Evolutionary conservation across 192 early-diverging fungal genomes (phyloP).

Genomic region (Coemansia sp.): DNA sequence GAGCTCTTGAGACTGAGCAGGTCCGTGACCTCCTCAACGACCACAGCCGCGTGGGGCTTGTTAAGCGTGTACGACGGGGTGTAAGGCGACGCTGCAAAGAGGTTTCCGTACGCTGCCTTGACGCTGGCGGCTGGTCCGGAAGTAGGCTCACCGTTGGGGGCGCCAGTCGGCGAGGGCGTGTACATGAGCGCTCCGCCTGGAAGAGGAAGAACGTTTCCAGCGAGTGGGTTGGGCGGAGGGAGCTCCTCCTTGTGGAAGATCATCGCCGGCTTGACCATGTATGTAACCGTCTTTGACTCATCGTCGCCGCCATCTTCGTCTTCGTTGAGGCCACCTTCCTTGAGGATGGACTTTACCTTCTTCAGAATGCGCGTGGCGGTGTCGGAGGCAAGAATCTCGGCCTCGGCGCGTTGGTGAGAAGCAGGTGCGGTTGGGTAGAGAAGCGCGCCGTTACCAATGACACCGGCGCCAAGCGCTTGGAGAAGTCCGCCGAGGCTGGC

Average conservation of each 20-base stretch:
- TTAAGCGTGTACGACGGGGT: slow-evolving; percentile 51
- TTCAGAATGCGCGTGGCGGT: slow-evolving; percentile 44
- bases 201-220: slow-evolving; percentile 43
- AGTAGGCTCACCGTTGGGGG: slow-evolving; percentile 24
- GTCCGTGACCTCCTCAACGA: slow-evolving; percentile 49
- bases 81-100: slow-evolving; percentile 47
- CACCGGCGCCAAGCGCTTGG: slow-evolving; percentile 50
- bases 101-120: slow-evolving; percentile 48
- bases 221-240: slow-evolving; percentile 46
- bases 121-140: slow-evolving; percentile 42
- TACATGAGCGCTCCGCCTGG: slow-evolving; percentile 50
- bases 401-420: slow-evolving; percentile 49
- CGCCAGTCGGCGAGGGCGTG: slow-evolving; percentile 43
- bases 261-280: slow-evolving; percentile 48
- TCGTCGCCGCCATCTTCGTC: slow-evolving; percentile 41
- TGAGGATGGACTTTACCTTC: slow-evolving; percentile 51
- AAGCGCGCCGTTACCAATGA: slow-evolving; percentile 46
- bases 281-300: slow-evolving; percentile 36
- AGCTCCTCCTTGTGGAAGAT: slow-evolving; percentile 54
- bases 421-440: slow-evolving; percentile 36
- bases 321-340: slow-evolving; percentile 46
- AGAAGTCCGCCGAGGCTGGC: slow-evolving; percentile 46
- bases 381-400: slow-evolving; percentile 47
- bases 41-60: slow-evolving; percentile 48
- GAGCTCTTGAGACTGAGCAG: slow-evolving; percentile 46